Conservation (phyloP, 306 rosid genomes). For the Cicer yamashitae region DNA sequence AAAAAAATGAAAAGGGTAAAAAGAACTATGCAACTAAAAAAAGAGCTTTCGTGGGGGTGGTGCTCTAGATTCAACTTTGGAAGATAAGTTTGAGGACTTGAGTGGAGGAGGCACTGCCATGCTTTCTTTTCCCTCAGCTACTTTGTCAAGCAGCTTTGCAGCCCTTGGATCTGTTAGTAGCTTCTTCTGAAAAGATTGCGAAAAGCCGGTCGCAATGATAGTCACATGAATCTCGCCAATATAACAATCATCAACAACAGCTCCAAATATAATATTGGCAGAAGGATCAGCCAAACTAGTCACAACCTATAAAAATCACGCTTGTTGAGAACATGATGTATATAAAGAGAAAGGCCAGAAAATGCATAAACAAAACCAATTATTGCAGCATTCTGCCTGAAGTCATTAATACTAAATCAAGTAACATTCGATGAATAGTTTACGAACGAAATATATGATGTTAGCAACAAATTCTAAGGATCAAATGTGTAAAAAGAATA, state of each 20-base stretch:
- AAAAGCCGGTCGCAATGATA: conserved; percentile 94
- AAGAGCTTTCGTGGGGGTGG: conserved; percentile 71
- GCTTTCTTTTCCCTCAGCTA: conserved; percentile 66
- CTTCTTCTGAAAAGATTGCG: conserved; percentile 92
- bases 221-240: conserved; percentile 95
- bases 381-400: not conserved
- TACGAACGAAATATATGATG: not conserved
- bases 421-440: not conserved
- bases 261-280: conserved; percentile 97
- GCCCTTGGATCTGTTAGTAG: conserved; percentile 91
- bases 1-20: not conserved
- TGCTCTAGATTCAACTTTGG: conserved; percentile 61
- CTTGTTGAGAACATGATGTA: conserved; percentile 4
- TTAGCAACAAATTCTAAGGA: conserved; percentile 26
- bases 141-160: conserved; percentile 70
- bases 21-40: conserved; percentile 52
- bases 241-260: conserved; percentile 96
- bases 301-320: conserved; percentile 67
- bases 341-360: not conserved
- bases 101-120: conserved; percentile 62
- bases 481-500: conserved; percentile 17
- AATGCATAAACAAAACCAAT: not conserved
- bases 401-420: conserved; percentile 7
- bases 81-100: conserved; percentile 51
- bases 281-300: conserved; percentile 99